Percentiles rank a stretch among this genome's conserved stretches.
Evolutionary conservation across 2,329 filamentous ascomycete genomes (phyloP).

Genomic region (Trichoderma polysporum): DNA sequence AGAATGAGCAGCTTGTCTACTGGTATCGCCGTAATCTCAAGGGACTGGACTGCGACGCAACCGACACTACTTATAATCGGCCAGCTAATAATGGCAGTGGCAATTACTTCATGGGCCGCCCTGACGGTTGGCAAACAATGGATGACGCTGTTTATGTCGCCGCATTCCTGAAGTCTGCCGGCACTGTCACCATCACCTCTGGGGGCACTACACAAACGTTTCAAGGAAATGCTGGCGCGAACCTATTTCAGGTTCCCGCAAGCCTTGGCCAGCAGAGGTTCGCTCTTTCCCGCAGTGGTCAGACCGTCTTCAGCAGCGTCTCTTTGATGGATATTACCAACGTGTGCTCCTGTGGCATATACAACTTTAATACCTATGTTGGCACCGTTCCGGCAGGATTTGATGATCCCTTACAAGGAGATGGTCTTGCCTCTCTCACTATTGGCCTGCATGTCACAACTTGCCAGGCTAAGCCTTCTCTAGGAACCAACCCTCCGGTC

Average conservation of each 20-base stretch:
- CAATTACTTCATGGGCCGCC: constrained; percentile 53
- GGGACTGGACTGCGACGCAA: constrained; percentile 48
- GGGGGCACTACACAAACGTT: constrained; percentile 43
- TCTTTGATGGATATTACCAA: constrained; percentile 50
- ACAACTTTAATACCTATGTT: constrained; percentile 58
- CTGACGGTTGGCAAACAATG: constrained; percentile 50
- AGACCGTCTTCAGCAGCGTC: constrained; percentile 44
- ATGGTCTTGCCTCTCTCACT: constrained; percentile 19
- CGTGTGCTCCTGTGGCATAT: constrained; percentile 51
- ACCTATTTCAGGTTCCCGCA: constrained; percentile 42
- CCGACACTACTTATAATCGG: constrained; percentile 48
- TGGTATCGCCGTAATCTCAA: constrained; percentile 55
- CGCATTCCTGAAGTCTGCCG: constrained; percentile 46
- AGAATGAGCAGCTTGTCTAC: constrained; percentile 51
- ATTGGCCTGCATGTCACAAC: constrained; percentile 20
- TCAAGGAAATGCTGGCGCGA: constrained; percentile 29
- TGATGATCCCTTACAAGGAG: constrained; percentile 16
- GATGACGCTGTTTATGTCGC: constrained; percentile 53
- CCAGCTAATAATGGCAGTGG: constrained; percentile 45
- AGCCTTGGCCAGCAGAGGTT: constrained; percentile 46
- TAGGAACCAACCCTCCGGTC: constrained; percentile 32
- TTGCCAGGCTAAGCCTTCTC: constrained; percentile 31
- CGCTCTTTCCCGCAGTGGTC: constrained; percentile 41
- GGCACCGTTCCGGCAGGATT: constrained; percentile 44
- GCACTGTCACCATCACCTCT: constrained; percentile 45